Evolutionary conservation across 2,329 filamentous ascomycete species (phyloP).

Genomic region (Hymenoscyphus infarciens): DNA sequence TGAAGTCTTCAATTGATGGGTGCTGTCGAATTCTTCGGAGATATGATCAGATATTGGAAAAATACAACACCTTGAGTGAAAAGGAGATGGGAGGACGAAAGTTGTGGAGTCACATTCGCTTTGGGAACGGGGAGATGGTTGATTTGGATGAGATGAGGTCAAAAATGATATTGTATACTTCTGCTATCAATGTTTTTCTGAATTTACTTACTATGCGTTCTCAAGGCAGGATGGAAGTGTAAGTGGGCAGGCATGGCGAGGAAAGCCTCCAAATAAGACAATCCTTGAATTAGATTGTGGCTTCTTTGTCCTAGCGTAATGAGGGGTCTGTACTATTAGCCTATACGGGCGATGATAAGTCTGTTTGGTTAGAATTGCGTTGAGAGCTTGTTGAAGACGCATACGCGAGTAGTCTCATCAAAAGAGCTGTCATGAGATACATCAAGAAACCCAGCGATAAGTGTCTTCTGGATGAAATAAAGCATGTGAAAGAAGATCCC

Average conservation of each 20-base stretch:
- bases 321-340: neutral
- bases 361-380: constrained; percentile 1
- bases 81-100: constrained; percentile 1
- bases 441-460: neutral
- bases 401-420: neutral
- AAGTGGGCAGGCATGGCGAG: constrained; percentile 3
- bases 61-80: constrained; percentile 9
- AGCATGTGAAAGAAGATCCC: too few species aligned
- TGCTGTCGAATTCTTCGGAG: neutral
- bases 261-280: constrained; percentile 8
- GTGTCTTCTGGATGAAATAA: neutral
- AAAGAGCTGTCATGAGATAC: neutral
- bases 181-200: constrained; percentile 10
- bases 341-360: neutral
- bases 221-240: constrained; percentile 8
- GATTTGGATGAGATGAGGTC: constrained; percentile 9
- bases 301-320: neutral
- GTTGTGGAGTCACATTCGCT: constrained; percentile 10
- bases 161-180: constrained; percentile 11
- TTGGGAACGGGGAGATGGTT: constrained; percentile 9
- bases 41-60: constrained; percentile 2
- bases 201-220: constrained; percentile 7
- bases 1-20: too few species aligned
- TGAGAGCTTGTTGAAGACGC: neutral
- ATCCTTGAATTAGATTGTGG: constrained; percentile 7